Conservation (phyloP, 345 rosid genomes). For the Draba incana region DNA sequence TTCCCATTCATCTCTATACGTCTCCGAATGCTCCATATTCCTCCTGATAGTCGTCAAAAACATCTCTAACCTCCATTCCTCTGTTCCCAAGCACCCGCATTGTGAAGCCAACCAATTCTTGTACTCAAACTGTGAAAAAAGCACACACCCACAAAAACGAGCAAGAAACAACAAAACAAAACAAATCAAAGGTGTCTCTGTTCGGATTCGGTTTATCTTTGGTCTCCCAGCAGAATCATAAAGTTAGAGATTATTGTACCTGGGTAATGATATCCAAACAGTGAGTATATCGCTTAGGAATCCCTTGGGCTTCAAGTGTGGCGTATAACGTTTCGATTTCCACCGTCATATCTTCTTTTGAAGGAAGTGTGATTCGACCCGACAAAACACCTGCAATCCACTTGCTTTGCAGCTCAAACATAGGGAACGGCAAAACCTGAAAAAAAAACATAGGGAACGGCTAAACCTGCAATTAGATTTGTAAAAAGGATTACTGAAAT, state of each 20-base stretch:
- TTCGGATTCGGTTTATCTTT: not conserved
- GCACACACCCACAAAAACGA: too few relatives aligned
- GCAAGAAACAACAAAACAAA: conserved; percentile 2
- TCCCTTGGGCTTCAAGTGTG: conserved; percentile 56
- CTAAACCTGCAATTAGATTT: conserved; percentile 42
- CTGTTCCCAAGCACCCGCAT: conserved; percentile 17
- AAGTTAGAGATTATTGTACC: conserved; percentile 43
- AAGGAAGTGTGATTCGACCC: conserved; percentile 67
- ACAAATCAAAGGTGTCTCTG: conserved; percentile 2
- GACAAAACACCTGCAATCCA: conserved; percentile 87
- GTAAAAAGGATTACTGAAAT: not conserved
- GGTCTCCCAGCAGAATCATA: not conserved
- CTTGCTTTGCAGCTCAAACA: conserved; percentile 79
- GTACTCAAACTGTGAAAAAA: conserved; percentile 50
- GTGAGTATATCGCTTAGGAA: conserved; percentile 73
- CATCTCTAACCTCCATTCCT: conserved; percentile 61
- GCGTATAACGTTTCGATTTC: conserved; percentile 55
- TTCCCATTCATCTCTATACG: conserved; percentile 60
- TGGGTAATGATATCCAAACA: conserved; percentile 38
- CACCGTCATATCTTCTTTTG: conserved; percentile 65
- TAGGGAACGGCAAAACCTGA: conserved; percentile 65
- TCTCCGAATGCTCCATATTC: conserved; percentile 29
- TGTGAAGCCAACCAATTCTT: not conserved
- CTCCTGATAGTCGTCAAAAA: not conserved
- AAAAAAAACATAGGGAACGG: conserved; percentile 65